A percentile compares a stretch with the other conserved stretches of the same genome.
Conservation (phyloP, 805 yeast species). For the Nakazawaea populi region DNA sequence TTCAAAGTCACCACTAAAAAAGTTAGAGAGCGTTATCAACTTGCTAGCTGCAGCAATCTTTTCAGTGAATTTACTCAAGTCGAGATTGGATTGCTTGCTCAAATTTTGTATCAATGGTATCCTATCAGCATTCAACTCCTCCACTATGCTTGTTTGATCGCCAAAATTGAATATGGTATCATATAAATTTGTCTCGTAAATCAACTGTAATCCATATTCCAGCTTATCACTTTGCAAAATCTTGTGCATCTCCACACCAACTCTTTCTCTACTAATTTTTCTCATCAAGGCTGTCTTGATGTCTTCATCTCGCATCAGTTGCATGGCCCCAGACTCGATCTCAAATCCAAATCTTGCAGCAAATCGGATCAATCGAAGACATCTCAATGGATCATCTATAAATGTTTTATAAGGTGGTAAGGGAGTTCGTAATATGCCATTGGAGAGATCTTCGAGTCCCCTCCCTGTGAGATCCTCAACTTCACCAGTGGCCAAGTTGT, state of each 20-base stretch:
- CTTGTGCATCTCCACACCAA: conserved; percentile 81
- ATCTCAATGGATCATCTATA: conserved; percentile 89
- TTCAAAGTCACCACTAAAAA: not conserved
- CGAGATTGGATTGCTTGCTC: conserved; percentile 13
- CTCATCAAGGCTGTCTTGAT: conserved; percentile 54
- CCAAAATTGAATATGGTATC: conserved; percentile 51
- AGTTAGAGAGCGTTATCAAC: conserved; percentile 3
- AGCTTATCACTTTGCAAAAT: conserved; percentile 63
- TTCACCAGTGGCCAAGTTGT: conserved; percentile 58
- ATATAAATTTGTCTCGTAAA: conserved; percentile 49
- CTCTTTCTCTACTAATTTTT: conserved; percentile 85
- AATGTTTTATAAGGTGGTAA: conserved; percentile 81
- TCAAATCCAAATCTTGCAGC: conserved; percentile 70
- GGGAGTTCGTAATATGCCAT: conserved; percentile 82
- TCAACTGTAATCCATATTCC: conserved; percentile 52
- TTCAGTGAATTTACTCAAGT: conserved; percentile 13
- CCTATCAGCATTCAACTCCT: conserved; percentile 14
- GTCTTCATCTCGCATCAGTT: conserved; percentile 57
- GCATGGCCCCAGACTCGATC: conserved; percentile 51
- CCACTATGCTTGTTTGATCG: conserved; percentile 17
- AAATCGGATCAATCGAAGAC: conserved; percentile 78
- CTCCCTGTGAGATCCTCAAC: conserved; percentile 82
- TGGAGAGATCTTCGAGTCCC: conserved; percentile 67
- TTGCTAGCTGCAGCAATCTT: conserved; percentile 7
- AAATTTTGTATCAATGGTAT: conserved; percentile 16